Evolutionary conservation across 345 rosid species (phyloP).

Genomic region (Gossypium raimondii): DNA sequence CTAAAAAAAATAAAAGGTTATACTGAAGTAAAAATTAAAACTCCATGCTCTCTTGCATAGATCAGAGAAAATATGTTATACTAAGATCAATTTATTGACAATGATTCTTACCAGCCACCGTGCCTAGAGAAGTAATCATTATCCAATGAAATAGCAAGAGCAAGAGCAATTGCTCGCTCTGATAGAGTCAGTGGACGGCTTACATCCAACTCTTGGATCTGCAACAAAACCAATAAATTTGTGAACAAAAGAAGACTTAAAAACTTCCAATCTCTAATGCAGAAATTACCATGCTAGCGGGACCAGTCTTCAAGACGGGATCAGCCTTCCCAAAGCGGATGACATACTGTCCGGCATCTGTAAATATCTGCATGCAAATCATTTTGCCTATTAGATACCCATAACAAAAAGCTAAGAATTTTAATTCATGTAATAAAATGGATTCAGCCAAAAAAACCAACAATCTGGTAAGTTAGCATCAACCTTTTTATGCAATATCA

Average conservation of each 20-base stretch:
- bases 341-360: slow-evolving; percentile 98
- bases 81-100: not conserved
- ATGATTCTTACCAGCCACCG: slow-evolving; percentile 68
- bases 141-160: slow-evolving; percentile 91
- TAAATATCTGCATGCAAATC: slow-evolving; percentile 52
- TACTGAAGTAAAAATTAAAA: too few relatives aligned
- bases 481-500: not conserved
- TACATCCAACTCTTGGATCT: slow-evolving; percentile 84
- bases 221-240: slow-evolving; percentile 20
- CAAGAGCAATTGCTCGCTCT: slow-evolving; percentile 79
- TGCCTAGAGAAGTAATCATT: slow-evolving; percentile 95
- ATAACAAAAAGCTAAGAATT: not conserved
- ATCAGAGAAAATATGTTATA: not conserved
- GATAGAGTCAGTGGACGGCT: slow-evolving; percentile 56
- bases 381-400: not conserved
- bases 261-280: not conserved
- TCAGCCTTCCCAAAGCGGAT: slow-evolving; percentile 84
- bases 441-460: not conserved
- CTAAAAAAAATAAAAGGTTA: not conserved
- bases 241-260: not conserved
- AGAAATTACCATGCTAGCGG: slow-evolving; percentile 44
- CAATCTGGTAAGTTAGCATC: not conserved
- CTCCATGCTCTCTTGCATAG: not conserved
- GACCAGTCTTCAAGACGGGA: slow-evolving; percentile 51
- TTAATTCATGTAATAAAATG: not conserved